Evolutionary conservation across 164 flowering plant species (phyloP).

Genomic region (Houttuynia cordata): DNA sequence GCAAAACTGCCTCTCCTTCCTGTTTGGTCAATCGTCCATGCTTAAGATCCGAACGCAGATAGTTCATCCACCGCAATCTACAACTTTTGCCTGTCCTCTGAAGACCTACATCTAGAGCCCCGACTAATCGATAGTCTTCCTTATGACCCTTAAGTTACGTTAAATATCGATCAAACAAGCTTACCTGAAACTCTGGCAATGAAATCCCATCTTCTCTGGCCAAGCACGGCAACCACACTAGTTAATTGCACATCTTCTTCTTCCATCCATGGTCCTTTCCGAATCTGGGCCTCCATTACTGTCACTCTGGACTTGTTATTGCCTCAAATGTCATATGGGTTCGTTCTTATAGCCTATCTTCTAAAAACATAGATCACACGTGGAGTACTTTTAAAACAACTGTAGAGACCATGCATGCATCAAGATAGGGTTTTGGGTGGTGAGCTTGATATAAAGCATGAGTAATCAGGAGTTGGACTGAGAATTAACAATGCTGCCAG

Average conservation of each 20-base stretch:
- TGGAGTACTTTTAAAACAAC: too few relatives aligned
- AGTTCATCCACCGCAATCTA: slow-evolving; percentile 73
- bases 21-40: slow-evolving; percentile 37
- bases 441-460: too few relatives aligned
- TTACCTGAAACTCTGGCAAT: slow-evolving; percentile 56
- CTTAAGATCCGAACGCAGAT: slow-evolving; percentile 55
- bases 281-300: slow-evolving; percentile 1
- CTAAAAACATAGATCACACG: too few relatives aligned
- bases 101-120: slow-evolving; percentile 29
- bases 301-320: too few relatives aligned
- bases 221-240: slow-evolving; percentile 29
- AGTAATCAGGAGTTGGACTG: too few relatives aligned
- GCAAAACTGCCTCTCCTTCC: slow-evolving; percentile 39
- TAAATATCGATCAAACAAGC: background rate
- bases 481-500: too few relatives aligned
- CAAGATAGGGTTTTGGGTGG: too few relatives aligned
- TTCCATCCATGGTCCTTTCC: slow-evolving; percentile 67
- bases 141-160: background rate
- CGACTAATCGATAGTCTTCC: too few relatives aligned
- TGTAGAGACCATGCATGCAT: too few relatives aligned
- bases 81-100: slow-evolving; percentile 74
- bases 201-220: slow-evolving; percentile 55
- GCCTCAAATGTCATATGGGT: too few relatives aligned
- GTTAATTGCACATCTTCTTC: slow-evolving; percentile 49
- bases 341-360: too few relatives aligned